phyloP scores from a whole-genome alignment of 352 stramenopile species.

The Globisporangium heterothallicum region DNA sequence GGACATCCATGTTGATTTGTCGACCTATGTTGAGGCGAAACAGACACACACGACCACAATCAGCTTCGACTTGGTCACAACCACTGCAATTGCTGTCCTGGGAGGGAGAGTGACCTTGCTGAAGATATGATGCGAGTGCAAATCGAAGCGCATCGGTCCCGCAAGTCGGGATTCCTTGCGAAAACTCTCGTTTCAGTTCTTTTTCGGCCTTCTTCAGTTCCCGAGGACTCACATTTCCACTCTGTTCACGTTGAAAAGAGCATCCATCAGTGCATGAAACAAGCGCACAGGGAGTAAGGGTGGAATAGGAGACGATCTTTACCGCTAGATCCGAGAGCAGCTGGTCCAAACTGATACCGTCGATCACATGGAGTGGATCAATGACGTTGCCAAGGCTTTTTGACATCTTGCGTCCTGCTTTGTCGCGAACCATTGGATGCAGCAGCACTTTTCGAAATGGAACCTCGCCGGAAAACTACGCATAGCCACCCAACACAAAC shows the following conservation, averaged over 20 bases:
- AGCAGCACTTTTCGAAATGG: constrained; percentile 99
- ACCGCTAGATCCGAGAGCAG: constrained; percentile 91
- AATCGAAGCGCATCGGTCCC: constrained; percentile 97
- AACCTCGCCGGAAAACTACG: constrained; percentile 88
- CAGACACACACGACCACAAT: neutral
- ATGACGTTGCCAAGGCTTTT: constrained; percentile 99
- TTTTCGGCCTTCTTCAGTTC: constrained; percentile 96
- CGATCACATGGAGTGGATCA: constrained; percentile 98
- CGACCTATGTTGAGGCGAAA: constrained; percentile 25
- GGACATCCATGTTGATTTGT: constrained; percentile 87
- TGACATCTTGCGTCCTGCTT: constrained; percentile 99
- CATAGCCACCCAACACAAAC: neutral
- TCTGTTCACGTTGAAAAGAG: no score
- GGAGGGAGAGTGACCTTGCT: constrained; percentile 50
- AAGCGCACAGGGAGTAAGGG: neutral
- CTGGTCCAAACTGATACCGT: constrained; percentile 92
- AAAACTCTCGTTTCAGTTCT: constrained; percentile 95
- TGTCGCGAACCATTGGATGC: constrained; percentile 99
- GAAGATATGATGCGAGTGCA: constrained; percentile 93
- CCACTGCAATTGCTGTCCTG: no score
- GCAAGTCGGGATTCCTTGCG: constrained; percentile 97
- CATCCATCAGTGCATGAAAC: no score
- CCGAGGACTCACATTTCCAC: constrained; percentile 67
- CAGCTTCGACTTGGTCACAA: no score
- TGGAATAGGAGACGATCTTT: constrained; percentile 1